Percentiles rank a stretch among this genome's conserved stretches.
Conservation (phyloP, 75 land plant genomes). For the Pinus taeda region DNA sequence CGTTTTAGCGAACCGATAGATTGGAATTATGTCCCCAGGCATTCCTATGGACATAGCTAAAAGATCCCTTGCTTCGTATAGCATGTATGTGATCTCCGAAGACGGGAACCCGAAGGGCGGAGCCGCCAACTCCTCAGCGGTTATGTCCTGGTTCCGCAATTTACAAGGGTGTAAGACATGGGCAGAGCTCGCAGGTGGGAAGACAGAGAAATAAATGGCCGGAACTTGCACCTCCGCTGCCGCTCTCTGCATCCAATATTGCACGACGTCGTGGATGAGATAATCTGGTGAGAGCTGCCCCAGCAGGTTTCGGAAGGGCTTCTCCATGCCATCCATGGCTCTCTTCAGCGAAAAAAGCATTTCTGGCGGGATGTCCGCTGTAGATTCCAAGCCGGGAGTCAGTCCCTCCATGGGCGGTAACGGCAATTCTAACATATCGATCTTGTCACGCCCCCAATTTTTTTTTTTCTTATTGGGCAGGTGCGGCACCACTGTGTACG, state of each 20-base stretch:
- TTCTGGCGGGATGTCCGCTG: slow-evolving; percentile 19
- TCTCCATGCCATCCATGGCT: slow-evolving; percentile 17
- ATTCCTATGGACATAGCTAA: background rate
- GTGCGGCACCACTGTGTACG: too few species aligned
- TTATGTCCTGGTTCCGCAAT: background rate
- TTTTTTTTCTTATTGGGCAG: too few species aligned
- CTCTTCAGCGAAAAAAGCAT: slow-evolving; percentile 10
- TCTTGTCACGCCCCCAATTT: too few species aligned
- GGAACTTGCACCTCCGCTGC: slow-evolving; percentile 13
- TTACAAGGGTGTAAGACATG: too few species aligned
- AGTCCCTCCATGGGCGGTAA: slow-evolving; percentile 8
- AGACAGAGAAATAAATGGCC: background rate
- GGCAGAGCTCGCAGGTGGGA: slow-evolving; percentile 5
- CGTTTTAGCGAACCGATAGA: background rate
- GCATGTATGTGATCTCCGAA: background rate
- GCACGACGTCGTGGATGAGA: slow-evolving; percentile 24
- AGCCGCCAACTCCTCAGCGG: background rate
- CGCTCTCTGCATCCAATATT: slow-evolving; percentile 11
- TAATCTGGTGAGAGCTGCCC: slow-evolving; percentile 10
- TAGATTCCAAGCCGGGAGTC: slow-evolving; percentile 22
- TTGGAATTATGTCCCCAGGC: background rate
- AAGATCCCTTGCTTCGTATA: background rate
- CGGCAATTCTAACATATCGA: slow-evolving; percentile 14
- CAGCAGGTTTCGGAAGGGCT: slow-evolving; percentile 8
- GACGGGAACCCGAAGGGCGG: slow-evolving; percentile 2